These are phyloP conservation scores for Bruguiera hainesii DNA, from an alignment of 441 rosid species.

Conservation along the genomic window DNA sequence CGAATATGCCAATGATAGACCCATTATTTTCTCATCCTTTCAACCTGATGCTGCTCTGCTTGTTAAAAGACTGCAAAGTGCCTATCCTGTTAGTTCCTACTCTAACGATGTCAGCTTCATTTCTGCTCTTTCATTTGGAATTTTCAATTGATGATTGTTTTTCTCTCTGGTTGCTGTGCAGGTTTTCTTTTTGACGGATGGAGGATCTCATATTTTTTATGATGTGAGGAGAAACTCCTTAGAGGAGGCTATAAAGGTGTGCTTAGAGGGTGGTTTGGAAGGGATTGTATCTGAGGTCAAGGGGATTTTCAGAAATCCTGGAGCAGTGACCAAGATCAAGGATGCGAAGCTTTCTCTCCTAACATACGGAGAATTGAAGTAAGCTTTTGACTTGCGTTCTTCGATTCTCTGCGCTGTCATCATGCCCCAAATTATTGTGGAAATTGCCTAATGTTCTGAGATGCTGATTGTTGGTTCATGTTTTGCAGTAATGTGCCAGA, in stretches of 20 bases:
- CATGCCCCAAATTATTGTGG: not conserved
- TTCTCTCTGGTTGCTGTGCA: conserved; percentile 13
- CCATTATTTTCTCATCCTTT: conserved; percentile 78
- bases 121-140: not conserved
- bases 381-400: conserved; percentile 14
- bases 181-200: conserved; percentile 84
- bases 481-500: conserved; percentile 63
- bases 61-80: conserved; percentile 57
- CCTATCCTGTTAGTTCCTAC: conserved; percentile 55
- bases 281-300: conserved; percentile 90
- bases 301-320: conserved; percentile 69
- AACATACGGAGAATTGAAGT: conserved; percentile 84
- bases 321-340: conserved; percentile 63
- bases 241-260: conserved; percentile 71
- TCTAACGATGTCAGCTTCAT: not conserved
- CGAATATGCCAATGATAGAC: conserved; percentile 47
- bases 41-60: conserved; percentile 90
- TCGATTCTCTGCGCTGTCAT: no score
- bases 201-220: conserved; percentile 53
- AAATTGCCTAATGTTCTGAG: not conserved
- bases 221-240: conserved; percentile 76
- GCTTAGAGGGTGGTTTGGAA: conserved; percentile 66
- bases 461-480: not conserved
- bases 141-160: not conserved
- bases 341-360: conserved; percentile 70